Evolutionary conservation across 2,329 filamentous ascomycete genomes (phyloP).

Genomic region (Botryotinia narcissicola): DNA sequence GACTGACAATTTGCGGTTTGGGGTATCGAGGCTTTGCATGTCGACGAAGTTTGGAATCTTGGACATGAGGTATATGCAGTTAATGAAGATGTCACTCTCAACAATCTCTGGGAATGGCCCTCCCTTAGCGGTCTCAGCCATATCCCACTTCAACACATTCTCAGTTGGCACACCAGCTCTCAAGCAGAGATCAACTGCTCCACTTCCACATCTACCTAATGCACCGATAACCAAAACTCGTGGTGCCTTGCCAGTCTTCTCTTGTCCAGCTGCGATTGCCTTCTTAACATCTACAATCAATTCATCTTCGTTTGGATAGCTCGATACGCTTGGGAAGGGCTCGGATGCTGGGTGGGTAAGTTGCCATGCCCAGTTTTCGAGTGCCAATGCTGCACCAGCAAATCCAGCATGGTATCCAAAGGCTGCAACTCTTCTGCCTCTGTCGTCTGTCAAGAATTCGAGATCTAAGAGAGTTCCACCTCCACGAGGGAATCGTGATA

Average conservation of each 20-base stretch:
- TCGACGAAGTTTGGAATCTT: conserved; percentile 82
- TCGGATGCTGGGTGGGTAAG: conserved; percentile 64
- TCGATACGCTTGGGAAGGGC: conserved; percentile 63
- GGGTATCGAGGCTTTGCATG: conserved; percentile 61
- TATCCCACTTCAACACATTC: conserved; percentile 69
- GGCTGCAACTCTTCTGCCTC: conserved; percentile 65
- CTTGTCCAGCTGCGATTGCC: conserved; percentile 63
- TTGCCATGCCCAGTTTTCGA: conserved; percentile 83
- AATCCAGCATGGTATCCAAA: conserved; percentile 71
- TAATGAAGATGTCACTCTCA: conserved; percentile 74
- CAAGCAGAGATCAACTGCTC: conserved; percentile 76
- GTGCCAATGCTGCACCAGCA: conserved; percentile 66
- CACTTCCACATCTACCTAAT: conserved; percentile 78
- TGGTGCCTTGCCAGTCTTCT: conserved; percentile 65
- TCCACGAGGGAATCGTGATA: conserved; percentile 75
- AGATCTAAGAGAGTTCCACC: conserved; percentile 78
- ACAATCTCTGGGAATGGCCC: conserved; percentile 79
- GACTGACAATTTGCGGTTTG: conserved; percentile 71
- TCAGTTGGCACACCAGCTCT: conserved; percentile 69
- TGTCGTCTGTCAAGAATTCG: conserved; percentile 77
- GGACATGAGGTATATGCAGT: conserved; percentile 82
- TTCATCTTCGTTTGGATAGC: conserved; percentile 71
- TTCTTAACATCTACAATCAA: conserved; percentile 74
- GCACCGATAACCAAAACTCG: conserved; percentile 82
- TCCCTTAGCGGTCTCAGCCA: conserved; percentile 67